Evolutionary conservation across 31 red algal genomes (phyloP), one percentile per base, ranked within the genome.

Genomic region (Odonthalia washingtoniensis): DNA sequence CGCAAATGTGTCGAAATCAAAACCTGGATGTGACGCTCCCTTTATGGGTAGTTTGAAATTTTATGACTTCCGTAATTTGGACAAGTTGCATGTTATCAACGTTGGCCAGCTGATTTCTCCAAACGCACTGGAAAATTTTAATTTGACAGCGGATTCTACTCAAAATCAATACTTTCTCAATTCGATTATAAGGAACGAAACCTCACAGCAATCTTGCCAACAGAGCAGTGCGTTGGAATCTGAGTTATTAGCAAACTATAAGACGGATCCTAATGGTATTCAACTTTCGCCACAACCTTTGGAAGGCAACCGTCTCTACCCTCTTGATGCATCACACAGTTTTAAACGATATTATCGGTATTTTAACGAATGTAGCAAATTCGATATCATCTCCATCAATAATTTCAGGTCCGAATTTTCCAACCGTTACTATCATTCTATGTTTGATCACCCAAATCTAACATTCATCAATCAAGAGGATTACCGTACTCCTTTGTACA

Each of bases 31-130:
- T 65, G 77, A 49, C 28, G 60, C 79, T 39, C 87, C 82, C 14
- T 90, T 72, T 65, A 95, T 90, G 77, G 14, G 27, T 70, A 88
- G 83, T 69, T 66, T 90, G 6, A 95, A 90, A 83, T 95, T 95
- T 72, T 53, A 75, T 30, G 83, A 78, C 6, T 87, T 95, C 31
- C 53, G 74, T 33, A 79, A 64, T 14, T 57, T 70, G 27, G 42
- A 69, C 46, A 14, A 66, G 5, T 61, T 86, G 12, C 72, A 62
- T 30, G 73, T 83, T 9, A 72, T 93, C 18, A 93, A 93, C 45
- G 34, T 93, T 42, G 90, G 82, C 17, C 90, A 86, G 39, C 46
- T 75, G 27, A 82, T 76, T 66, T 82, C 78, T 32, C 66, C 68
- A 43, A 40, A 43, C 78, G 69, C 80, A 5, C 30, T 2, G 5